Base-by-base conservation (phyloP, 352 stramenopile species). In the Globisporangium orthogonon region DNA sequence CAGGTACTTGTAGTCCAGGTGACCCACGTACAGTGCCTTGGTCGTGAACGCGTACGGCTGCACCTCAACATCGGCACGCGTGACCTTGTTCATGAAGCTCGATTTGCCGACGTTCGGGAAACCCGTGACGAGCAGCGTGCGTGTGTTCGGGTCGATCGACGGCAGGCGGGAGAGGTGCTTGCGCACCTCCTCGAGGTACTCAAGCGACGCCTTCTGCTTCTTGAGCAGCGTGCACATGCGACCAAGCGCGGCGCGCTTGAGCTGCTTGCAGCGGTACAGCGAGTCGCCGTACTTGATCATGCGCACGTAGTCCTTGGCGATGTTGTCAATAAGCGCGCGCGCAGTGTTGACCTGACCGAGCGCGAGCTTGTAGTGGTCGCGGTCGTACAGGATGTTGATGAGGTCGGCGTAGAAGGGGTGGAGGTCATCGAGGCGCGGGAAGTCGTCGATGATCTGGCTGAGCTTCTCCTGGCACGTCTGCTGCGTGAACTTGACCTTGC, bases 1-100 rank as follows among this genome's bases (percentile, higher is more conserved):
- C 60, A 99, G 78, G 76, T 99, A 99, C 74, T 98, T 97, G 86
- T 99, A 99, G 83, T 99, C 97, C 69, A 98, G 95, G 78, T 99
- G 97, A 54, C 97, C 97, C 9, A 99, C 97, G 78, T 99, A 99
- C 62, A 99, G 76, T 50, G 93, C 96, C 86, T 99, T 99, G 68
- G 97, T 99, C 31, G 97, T 99, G 71, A 99, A 99, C 4, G 97
- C 97, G 74, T 95, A 95, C 7, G 97, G 97, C 77, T 99, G 97
- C 44, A 99, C 97, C 62, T 99, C 97, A 33, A 99, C 97, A 63
- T 99, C 97, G 23, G 97, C 97, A 33, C 97, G 78, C 14, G 97
- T 99, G 47, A 99, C 97, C 78, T 99, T 99, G 88, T 99, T 99
- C 97, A 99, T 99, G 75, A 99, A 99, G 68, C 88, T 98, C 30